Percentiles rank a stretch among this genome's conserved stretches.
These are phyloP conservation scores for Colletotrichum sp. DNA, from an alignment of 2,329 filamentous ascomycete genomes.

Conservation along the genomic window DNA sequence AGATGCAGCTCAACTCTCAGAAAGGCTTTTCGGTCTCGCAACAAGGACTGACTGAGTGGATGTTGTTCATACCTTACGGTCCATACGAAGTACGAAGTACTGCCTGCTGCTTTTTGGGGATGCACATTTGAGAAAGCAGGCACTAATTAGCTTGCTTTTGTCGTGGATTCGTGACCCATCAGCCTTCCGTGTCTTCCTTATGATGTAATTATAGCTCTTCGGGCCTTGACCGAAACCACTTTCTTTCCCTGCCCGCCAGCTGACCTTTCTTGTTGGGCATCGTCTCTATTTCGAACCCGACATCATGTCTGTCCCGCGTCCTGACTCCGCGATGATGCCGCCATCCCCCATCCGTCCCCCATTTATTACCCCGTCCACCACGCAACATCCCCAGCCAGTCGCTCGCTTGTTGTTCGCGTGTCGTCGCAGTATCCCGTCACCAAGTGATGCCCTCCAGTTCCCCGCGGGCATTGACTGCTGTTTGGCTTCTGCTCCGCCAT, in stretches of 20 bases:
- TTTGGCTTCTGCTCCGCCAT: neutral
- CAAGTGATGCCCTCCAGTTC: neutral
- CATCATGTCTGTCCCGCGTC: neutral
- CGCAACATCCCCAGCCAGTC: neutral
- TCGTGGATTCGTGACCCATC: neutral
- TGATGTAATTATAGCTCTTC: constrained; percentile 18
- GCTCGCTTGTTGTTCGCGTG: neutral
- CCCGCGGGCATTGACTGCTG: neutral
- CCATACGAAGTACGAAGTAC: neutral
- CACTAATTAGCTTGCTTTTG: neutral
- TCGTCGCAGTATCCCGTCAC: neutral
- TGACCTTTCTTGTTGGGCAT: neutral
- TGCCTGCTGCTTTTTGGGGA: neutral
- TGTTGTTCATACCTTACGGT: neutral
- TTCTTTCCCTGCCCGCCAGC: neutral
- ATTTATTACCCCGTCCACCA: neutral
- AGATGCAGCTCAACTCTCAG: neutral
- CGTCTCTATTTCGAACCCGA: neutral
- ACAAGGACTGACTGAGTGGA: neutral
- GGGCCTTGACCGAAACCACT: constrained; percentile 16
- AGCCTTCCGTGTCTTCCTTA: neutral
- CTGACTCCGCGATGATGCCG: neutral
- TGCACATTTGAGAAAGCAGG: neutral
- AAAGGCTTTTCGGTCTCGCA: neutral
- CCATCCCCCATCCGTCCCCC: neutral